phyloP scores from a whole-genome alignment of 208 protist genomes.

The Trypanosoma brucei region DNA sequence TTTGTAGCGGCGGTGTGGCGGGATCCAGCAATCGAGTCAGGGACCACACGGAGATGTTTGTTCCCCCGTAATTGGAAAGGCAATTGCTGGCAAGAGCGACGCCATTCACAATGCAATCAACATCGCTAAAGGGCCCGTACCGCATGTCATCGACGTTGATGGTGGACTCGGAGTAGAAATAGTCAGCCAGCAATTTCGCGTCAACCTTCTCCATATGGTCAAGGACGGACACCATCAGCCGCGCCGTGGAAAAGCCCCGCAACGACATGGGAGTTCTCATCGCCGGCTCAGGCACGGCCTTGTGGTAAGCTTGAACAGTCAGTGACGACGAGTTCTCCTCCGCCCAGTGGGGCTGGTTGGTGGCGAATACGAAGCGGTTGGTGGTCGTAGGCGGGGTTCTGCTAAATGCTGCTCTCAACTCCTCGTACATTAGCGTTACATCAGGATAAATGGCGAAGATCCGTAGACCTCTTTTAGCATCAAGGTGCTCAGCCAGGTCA shows the following conservation, averaged over 20 bases:
- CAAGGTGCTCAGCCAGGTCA: conserved; percentile 19
- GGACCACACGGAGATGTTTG: conserved; percentile 27
- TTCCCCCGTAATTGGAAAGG: conserved; percentile 44
- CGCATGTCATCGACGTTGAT: conserved; percentile 23
- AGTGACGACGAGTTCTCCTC: conserved; percentile 16
- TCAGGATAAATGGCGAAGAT: conserved; percentile 32
- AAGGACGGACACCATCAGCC: conserved; percentile 13
- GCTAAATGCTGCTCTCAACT: conserved; percentile 25
- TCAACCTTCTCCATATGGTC: conserved; percentile 17
- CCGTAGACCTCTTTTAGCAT: conserved; percentile 3
- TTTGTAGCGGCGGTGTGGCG: conserved; percentile 3
- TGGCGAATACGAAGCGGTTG: conserved; percentile 32
- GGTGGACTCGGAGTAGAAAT: conserved; percentile 20
- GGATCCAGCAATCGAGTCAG: conserved; percentile 30
- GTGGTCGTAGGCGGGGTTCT: background rate
- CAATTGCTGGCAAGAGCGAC: conserved; percentile 7
- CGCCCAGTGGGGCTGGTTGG: conserved; percentile 44
- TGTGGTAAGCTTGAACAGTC: conserved; percentile 18
- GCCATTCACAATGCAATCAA: background rate
- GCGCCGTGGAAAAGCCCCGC: conserved; percentile 8
- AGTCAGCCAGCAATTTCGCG: conserved; percentile 10
- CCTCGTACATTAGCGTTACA: conserved; percentile 26
- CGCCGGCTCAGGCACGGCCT: background rate
- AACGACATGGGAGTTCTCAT: conserved; percentile 15
- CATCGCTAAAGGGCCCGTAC: conserved; percentile 26